Evolutionary conservation across 495 filamentous ascomycete species (phyloP), one percentile per base, ranked within the genome.

Genomic region (Usnea hakonensis): DNA sequence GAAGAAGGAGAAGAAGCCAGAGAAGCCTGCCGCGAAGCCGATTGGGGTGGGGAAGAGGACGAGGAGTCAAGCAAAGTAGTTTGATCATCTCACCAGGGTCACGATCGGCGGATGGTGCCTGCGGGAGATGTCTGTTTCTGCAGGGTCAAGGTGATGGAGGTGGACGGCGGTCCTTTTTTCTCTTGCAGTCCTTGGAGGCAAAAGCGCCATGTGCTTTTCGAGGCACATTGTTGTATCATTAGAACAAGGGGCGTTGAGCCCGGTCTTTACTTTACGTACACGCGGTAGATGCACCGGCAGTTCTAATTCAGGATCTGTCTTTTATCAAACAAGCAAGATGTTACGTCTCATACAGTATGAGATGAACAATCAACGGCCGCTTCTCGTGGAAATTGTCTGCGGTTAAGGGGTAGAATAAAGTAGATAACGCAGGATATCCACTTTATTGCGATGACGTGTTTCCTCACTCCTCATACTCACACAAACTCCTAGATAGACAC

Each of bases 1-100:
- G 21, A 46, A 57, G 58, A 68, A 55, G 64, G 57, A 66, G n/a
- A 30, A 54, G 36, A 68, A 64, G 60, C 61, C 64, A 6, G 28
- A 26, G 35, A 63, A 57, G 54, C 16, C 52, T 28, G 53, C 52
- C 10, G 54, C 52, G 32, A 40, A 53, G 1, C 38, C 60, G 9
- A 41, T 55, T 10, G 60, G 64, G 16, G 64, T 65, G 21, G 64
- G 64, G 16, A 63, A 57, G 50, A 52, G 64, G 21, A 65, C 64
- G 41, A 65, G 64, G 61, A 65, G 64, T 41, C 32, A 41, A 7
- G 62, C 30, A 53, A 62, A 62, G n/a, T 62, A 62, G 41, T 40
- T 6, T 28, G 19, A 54, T 21, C 19, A 38, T 30, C 30, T n/a
- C 57, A 14, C 30, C 13, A 21, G 48, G 3, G 11, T 52, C 28